Base-by-base conservation (phyloP, 2,329 filamentous ascomycete species). In the Phialophora macrospora region DNA sequence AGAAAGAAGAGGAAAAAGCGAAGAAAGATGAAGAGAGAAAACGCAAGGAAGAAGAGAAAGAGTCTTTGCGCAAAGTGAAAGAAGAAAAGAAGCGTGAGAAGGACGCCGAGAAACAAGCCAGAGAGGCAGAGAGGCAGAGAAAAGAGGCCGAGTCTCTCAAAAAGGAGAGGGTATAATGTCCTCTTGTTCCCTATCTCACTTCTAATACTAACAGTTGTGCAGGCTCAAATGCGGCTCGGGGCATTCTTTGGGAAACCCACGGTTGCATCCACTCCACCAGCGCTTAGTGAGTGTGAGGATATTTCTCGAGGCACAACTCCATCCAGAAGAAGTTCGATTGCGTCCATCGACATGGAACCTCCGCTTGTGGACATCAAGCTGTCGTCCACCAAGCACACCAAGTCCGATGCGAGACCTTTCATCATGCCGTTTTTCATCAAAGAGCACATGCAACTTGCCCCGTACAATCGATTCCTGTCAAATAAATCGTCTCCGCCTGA, bases 381-480 rank as follows among this genome's bases (percentile, higher is more conserved):
- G 20, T 44, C 58, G 20, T 62, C 69, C 9, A 20, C 63, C 20
- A 70, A 72, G 46, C 72, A 75, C 26, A 32, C 70, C 7, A 68
- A 74, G 60, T 71, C 85, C 0, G 83, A 86, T 52, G 93, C 92
- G 71, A 80, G 90, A 20, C 88, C 87, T 70, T 81, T 84, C 41
- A 98, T 98, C 73, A 85, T 92, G 34, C 88, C 91, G 0, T 98
- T 97, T 76, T 93, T 90, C 68, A 74, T 95, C 54, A 90, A 92
- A 65, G 83, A 88, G 2, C 85, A 92, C 73, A 90, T 92, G 1
- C 85, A 79, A n/a, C 72, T 97, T 60, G 92, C 93, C 0, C 82
- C 84, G 0, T 79, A 82, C 49, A 72, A 72, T 62, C 70, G 71
- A 24, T 72, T 71, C 54, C 60, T 55, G 41, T 52, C 55, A 12